Evolutionary conservation across 495 filamentous ascomycete genomes (phyloP), one percentile per base, ranked within the genome.

Genomic region (Tuber melanosporum): DNA sequence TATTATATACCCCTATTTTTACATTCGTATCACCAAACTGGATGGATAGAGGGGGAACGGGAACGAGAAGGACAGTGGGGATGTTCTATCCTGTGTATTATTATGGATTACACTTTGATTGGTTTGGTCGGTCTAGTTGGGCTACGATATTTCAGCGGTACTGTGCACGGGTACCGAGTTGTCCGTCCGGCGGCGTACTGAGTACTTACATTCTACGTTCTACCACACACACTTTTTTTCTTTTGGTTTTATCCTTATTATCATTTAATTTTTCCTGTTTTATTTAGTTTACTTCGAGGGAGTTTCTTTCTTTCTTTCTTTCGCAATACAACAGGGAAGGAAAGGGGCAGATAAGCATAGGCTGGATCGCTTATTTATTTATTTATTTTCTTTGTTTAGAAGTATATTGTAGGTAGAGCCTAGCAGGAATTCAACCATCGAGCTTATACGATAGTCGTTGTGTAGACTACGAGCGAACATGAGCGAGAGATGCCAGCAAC

Each of bases 401-500:
- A 72, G 32, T 43, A 45, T 14, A 39, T n/a, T 26, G 46, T 43
- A 26, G 19, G n/a, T 6, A 66, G 43, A 20, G 72, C 32, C 42
- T 19, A 32, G 15, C n/a, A 8, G 20, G n/a, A 49, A 44, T 19
- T 26, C 20, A 8, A n/a, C 49, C 22, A 12, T 0, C 5, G 7
- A n/a, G 49, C 49, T n/a, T 52, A 6, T 44, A 32, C 32, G 32
- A 32, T 32, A 32, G 32, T 32, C 32, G 32, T 32, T 32, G 32
- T 32, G 32, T 32, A 32, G 32, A 32, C 39, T 20, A 36, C 10
- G 39, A 49, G 45, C 32, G 71, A 41, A 80, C 81, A n/a, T 72
- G 78, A 15, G 84, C 73, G 74, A 84, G 85, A 70, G 84, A 82
- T 71, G 49, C 22, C 10, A 6, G 19, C 20, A 20, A 20, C 19